Conservation (phyloP, 1,284 basidiomycete species). For the Pseudozyma tsukubaensis region DNA sequence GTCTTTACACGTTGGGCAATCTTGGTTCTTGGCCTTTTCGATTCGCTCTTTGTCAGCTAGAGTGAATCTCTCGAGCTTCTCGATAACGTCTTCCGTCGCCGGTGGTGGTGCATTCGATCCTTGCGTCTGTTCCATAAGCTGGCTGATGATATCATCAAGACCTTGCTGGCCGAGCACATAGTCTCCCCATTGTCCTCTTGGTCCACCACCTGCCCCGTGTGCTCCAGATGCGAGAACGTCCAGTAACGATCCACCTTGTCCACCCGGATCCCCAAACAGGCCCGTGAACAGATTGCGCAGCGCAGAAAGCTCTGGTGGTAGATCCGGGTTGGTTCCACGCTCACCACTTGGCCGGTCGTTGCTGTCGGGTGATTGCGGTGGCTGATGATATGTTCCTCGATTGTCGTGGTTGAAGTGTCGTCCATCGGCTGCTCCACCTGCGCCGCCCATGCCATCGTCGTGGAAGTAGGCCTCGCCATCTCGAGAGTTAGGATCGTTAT, state of each 20-base stretch:
- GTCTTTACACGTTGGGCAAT: constrained; percentile 64
- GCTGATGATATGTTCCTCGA: constrained; percentile 27
- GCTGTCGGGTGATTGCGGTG: constrained; percentile 20
- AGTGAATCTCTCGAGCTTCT: constrained; percentile 50
- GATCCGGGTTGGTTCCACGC: constrained; percentile 6
- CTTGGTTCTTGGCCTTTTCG: constrained; percentile 49
- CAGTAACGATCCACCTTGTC: constrained; percentile 33
- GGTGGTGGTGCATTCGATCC: constrained; percentile 55
- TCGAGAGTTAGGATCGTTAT: constrained; percentile 5
- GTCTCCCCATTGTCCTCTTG: constrained; percentile 53
- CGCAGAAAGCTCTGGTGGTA: constrained; percentile 53
- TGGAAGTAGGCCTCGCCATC: constrained; percentile 36
- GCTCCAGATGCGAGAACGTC: constrained; percentile 45
- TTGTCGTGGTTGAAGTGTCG: constrained; percentile 62
- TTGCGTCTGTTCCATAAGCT: constrained; percentile 63
- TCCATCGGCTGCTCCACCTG: constrained; percentile 57
- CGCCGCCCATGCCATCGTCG: constrained; percentile 65
- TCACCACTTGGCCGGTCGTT: neutral
- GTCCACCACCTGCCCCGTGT: constrained; percentile 31
- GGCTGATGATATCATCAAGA: constrained; percentile 62
- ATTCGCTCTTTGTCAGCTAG: constrained; percentile 30
- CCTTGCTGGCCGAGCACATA: constrained; percentile 60
- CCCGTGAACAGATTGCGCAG: constrained; percentile 55
- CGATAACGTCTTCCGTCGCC: constrained; percentile 56
- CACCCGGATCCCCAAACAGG: constrained; percentile 47